Base-by-base conservation (phyloP, 163 green algal species). In the Chlamydomonas reinhardtii region DNA sequence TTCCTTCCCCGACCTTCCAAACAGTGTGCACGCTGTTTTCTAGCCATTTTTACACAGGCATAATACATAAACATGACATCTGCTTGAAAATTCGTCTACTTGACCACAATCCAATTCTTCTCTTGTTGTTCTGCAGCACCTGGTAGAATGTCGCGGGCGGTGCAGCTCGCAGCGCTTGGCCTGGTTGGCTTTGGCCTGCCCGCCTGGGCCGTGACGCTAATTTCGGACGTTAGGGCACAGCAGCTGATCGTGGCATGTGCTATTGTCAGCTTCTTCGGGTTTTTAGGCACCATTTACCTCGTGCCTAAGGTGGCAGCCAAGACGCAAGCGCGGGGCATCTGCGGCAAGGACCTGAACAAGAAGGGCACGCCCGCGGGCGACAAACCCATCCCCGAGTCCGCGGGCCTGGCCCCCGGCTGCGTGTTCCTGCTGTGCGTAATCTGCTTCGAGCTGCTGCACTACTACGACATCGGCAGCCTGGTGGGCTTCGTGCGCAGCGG, bases 311-410 rank as follows among this genome's bases (percentile, higher is more conserved):
- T 98, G 20, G 93, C 94, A 43, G 48, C 52, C 5, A 94, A 93
- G 76, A 98, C 92, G 1, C 76, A 96, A 31, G 74, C 90, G 34
- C 86, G 92, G 9, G 96, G 95, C 35, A 95, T 99, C 52, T 97
- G 93, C 62, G 98, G 98, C 29, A 95, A 96, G 64, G 98, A 99
- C 89, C 96, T 99, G 78, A 99, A 99, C 91, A 99, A 99, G 89
- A 95, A 94, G 80, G 95, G 96, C 39, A 99, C 95, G 8, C 85
- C 92, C 27, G 94, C 84, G 20, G 98, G 97, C 11, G 96, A 98
- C 8, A 94, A 95, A 48, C 93, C 94, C 35, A 94, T 99, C 48
- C 98, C 98, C 24, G 98, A 99, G 88, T 94, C 96, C 11, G 90
- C 96, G 2, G 98, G 98, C 2, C 94, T 99, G 29, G 98, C 95